Evolutionary conservation across 331 rosid genomes (phyloP), one percentile per base, ranked within the genome.

Genomic region (Cucumis variabilis): DNA sequence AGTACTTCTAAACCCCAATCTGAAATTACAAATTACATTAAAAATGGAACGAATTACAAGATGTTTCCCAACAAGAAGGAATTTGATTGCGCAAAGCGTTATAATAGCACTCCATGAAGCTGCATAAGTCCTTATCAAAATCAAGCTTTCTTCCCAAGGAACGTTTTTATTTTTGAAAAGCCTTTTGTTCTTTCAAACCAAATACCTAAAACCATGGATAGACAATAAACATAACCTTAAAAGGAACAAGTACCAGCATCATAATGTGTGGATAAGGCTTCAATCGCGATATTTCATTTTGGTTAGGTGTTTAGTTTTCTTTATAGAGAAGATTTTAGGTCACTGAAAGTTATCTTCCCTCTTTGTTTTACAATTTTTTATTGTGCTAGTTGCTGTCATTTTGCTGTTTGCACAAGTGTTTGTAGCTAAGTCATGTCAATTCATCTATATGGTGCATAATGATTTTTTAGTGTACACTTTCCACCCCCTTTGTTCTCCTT

Each of bases 401-500:
- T 76, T 48, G 81, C 58, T 44, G 27, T 44, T 75, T 75, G 63
- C 82, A 46, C 20, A 48, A 9, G 11, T 11, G 33, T 76, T 23
- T 44, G 82, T n/a, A 11, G 81, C 23, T 30, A 10, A 46, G 28
- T 46, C 30, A 76, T 76, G 30, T 9, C 62, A n/a, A 14, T 48
- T 15, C 82, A 23, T 76, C 11, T 23, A n/a, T 76, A 23, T 76
- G 82, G 82, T 74, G 82, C 37, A 76, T 48, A 48, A 76, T n/a
- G 23, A 21, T 48, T n/a, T 76, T 41, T 24, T 23, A 21, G 83
- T 77, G 83, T 13, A 8, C 53, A 46, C 23, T 12, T 77, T 50
- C 23, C n/a, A 48, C 63, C 83, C 82, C 12, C 28, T 41, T 60
- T 1, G 15, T n/a, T 65, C 11, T 30, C 75, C 71, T 1, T 23